Base-by-base conservation (phyloP, 106 monocot genomes). In the Dendrobium huoshanense region DNA sequence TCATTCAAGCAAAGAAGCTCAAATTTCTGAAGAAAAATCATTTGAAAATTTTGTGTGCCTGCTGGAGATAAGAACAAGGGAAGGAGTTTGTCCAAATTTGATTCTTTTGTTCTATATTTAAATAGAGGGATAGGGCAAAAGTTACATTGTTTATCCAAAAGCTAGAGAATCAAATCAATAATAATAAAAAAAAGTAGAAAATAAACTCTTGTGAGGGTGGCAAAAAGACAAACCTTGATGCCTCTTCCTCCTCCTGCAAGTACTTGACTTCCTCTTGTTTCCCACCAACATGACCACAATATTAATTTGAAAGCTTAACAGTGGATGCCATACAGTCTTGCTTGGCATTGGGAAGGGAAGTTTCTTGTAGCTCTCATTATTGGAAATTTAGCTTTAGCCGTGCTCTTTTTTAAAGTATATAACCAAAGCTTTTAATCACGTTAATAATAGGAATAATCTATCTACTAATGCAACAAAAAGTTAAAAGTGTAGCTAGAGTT, bases 151-250 rank as follows among this genome's bases (percentile, higher is more conserved):
- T 70, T 70, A 70, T 31, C 27, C 70, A 70, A 70, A 70, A 15
- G 25, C 70, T 2, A 13, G 31, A 15, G 70, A 70, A 70, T 70
- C 70, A 70, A 15, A 37, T 70, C 15, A 70, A n/a, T n/a, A n/a
- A n/a, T n/a, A n/a, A n/a, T n/a, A n/a, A n/a, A n/a, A n/a, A n/a
- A n/a, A n/a, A n/a, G n/a, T n/a, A n/a, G n/a, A n/a, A n/a, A n/a
- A n/a, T n/a, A n/a, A n/a, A n/a, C n/a, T n/a, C n/a, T 10, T 13
- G 70, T 70, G 37, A 37, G 24, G 15, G 20, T 74, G 74, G 74
- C 37, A 20, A 42, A 74, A 74, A 29, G 42, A 74, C 74, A 74
- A 74, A 74, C 5, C 27, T 44, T 43, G 72, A 41, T 74, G 73
- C 41, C 5, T 42, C 73, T 74, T 74, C 73, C 19, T 2, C 73